phyloP scores from a whole-genome alignment of 371 early-diverging fungal species.

The Mortierella sp. region DNA sequence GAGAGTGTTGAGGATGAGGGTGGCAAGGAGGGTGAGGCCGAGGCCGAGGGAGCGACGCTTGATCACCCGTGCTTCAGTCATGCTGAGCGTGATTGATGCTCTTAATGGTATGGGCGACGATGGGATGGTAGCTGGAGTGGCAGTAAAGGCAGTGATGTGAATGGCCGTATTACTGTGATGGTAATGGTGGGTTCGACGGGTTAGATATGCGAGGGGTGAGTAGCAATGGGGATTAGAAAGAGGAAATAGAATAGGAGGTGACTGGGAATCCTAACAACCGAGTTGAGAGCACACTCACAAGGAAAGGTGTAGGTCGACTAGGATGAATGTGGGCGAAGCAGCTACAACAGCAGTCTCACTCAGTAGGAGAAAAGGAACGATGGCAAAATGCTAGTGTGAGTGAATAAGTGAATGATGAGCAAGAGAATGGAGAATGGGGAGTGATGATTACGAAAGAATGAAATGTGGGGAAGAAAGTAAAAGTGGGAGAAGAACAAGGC shows the following conservation, averaged over 20 bases:
- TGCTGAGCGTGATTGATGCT: neutral
- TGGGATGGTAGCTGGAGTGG: no score
- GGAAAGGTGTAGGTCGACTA: no score
- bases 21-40: neutral
- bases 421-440: neutral
- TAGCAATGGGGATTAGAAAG: neutral
- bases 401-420: neutral
- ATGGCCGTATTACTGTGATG: neutral
- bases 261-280: neutral
- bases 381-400: no score
- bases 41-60: neutral
- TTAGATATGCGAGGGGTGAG: neutral
- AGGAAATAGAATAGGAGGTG: neutral
- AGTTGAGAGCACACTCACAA: neutral
- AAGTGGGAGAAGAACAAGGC: neutral
- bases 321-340: neutral
- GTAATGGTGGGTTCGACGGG: neutral
- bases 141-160: neutral
- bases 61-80: neutral
- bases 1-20: slow-evolving; percentile 10
- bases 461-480: neutral
- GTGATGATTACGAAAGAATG: neutral
- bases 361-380: neutral
- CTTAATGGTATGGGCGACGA: neutral
- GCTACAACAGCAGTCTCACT: neutral